phyloP scores from a whole-genome alignment of 345 rosid species.

The Citrus sp. region DNA sequence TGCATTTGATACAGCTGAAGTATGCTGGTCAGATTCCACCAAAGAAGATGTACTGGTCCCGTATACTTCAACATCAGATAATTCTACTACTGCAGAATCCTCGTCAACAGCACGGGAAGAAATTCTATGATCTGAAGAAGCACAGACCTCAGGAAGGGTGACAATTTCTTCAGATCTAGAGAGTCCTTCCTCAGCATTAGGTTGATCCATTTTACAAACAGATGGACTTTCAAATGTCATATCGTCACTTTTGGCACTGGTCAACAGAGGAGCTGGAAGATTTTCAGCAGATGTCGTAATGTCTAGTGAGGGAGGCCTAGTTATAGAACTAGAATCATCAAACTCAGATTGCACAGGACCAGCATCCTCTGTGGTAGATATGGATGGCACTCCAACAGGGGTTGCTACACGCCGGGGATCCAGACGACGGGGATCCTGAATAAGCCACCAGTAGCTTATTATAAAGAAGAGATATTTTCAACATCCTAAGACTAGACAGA shows the following conservation, averaged over 20 bases:
- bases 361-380: slow-evolving; percentile 44
- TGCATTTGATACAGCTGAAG: slow-evolving; percentile 37
- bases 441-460: slow-evolving; percentile 24
- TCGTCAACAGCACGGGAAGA: slow-evolving; percentile 51
- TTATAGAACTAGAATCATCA: slow-evolving; percentile 44
- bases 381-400: slow-evolving; percentile 41
- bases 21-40: slow-evolving; percentile 50
- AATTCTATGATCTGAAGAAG: slow-evolving; percentile 41
- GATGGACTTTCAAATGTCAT: slow-evolving; percentile 40
- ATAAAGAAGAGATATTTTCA: slow-evolving; percentile 9
- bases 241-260: slow-evolving; percentile 38
- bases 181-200: slow-evolving; percentile 39
- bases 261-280: slow-evolving; percentile 29
- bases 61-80: slow-evolving; percentile 41
- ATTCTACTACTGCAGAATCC: slow-evolving; percentile 35
- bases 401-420: slow-evolving; percentile 76
- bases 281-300: slow-evolving; percentile 36
- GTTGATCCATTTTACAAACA: slow-evolving; percentile 41
- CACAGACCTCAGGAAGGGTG: slow-evolving; percentile 36
- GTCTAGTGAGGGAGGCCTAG: slow-evolving; percentile 43
- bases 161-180: slow-evolving; percentile 39
- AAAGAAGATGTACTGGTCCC: slow-evolving; percentile 37
- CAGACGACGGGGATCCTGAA: slow-evolving; percentile 97
- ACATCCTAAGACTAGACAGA: neutral
- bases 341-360: slow-evolving; percentile 38